phyloP scores from a whole-genome alignment of 805 yeast species.

The Candida pini region DNA sequence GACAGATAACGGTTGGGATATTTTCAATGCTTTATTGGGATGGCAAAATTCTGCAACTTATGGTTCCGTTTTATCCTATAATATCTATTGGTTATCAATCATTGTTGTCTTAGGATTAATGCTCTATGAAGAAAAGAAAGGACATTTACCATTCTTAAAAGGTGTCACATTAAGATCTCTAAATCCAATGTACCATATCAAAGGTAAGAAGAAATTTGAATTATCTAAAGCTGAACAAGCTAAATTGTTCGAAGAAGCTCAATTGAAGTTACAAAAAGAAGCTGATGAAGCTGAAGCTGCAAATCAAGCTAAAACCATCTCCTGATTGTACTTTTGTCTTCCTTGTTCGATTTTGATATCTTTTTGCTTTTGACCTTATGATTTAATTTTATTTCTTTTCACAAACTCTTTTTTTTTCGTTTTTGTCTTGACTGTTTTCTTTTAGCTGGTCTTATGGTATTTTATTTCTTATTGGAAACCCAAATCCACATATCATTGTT shows the following conservation, averaged over 20 bases:
- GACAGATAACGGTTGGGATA: conserved; percentile 91
- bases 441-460: too few relatives aligned
- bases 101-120: conserved; percentile 51
- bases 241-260: conserved; percentile 43
- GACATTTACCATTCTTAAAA: conserved; percentile 71
- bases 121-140: conserved; percentile 78
- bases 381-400: too few relatives aligned
- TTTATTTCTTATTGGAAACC: too few relatives aligned
- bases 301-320: neutral
- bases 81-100: conserved; percentile 77
- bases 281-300: conserved; percentile 1
- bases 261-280: conserved; percentile 22
- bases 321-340: too few relatives aligned
- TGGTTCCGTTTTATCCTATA: conserved; percentile 86
- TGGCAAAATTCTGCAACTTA: conserved; percentile 95
- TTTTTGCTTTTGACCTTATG: too few relatives aligned
- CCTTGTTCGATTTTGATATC: too few relatives aligned
- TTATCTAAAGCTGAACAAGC: conserved; percentile 47
- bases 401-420: too few relatives aligned
- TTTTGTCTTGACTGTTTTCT: too few relatives aligned
- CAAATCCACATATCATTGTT: too few relatives aligned
- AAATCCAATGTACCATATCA: conserved; percentile 71
- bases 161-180: conserved; percentile 41
- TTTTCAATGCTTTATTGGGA: conserved; percentile 80
- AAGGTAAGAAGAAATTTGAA: conserved; percentile 59